A percentile compares a stretch with the other conserved stretches of the same genome.
Conservation (phyloP, 2,329 filamentous ascomycete species). For the Phialophora chinensis region DNA sequence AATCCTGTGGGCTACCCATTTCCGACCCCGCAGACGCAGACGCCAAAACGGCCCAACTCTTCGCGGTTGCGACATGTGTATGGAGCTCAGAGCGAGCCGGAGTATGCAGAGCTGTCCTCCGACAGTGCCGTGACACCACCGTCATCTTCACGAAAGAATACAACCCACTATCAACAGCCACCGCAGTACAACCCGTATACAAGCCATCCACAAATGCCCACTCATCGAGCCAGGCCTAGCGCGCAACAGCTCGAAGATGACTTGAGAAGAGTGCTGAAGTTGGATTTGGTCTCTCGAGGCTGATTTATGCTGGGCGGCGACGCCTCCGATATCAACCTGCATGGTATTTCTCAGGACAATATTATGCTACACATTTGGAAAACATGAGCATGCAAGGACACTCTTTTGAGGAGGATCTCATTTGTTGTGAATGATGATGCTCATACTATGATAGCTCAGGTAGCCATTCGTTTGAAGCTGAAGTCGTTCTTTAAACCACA, state of each 20-base stretch:
- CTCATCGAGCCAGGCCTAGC: slow-evolving; percentile 44
- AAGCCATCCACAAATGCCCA: slow-evolving; percentile 33
- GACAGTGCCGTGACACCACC: slow-evolving; percentile 33
- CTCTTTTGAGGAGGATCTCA: slow-evolving; percentile 34
- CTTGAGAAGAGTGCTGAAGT: slow-evolving; percentile 54
- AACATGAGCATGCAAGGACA: slow-evolving; percentile 23
- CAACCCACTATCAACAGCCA: slow-evolving; percentile 6
- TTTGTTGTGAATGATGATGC: slow-evolving; percentile 26
- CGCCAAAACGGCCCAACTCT: slow-evolving; percentile 32
- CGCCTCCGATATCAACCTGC: slow-evolving; percentile 1
- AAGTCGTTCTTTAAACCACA: slow-evolving; percentile 1
- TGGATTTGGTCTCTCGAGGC: slow-evolving; percentile 40
- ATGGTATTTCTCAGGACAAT: slow-evolving; percentile 7
- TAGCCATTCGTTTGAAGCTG: slow-evolving; percentile 6
- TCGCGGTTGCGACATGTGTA: slow-evolving; percentile 35
- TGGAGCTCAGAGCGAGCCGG: slow-evolving; percentile 33
- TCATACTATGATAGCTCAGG: slow-evolving; percentile 14
- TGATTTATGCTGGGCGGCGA: slow-evolving; percentile 14
- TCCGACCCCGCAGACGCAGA: slow-evolving; percentile 21
- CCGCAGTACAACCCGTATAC: slow-evolving; percentile 30
- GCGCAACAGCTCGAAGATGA: slow-evolving; percentile 57
- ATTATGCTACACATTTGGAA: slow-evolving; percentile 26
- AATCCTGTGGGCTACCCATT: slow-evolving; percentile 24
- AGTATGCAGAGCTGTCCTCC: slow-evolving; percentile 37
- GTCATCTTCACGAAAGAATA: slow-evolving; percentile 33